Percentiles rank a stretch among this genome's conserved stretches.
Conservation (phyloP, 1,284 basidiomycete species). For the Athelia sp. region DNA sequence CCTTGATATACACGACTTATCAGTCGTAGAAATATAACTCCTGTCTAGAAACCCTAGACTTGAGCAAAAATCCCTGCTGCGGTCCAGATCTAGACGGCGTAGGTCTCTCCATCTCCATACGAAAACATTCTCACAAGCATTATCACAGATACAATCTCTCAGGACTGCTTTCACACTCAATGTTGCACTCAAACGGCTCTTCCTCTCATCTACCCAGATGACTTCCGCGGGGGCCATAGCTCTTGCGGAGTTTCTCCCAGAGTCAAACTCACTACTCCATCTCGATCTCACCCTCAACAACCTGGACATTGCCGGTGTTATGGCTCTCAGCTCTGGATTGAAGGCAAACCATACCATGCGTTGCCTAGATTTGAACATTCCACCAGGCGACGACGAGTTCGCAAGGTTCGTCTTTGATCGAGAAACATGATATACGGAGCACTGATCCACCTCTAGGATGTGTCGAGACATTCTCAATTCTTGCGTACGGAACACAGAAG, state of each 20-base stretch:
- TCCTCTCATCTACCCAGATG: conserved; percentile 82
- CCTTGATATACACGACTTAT: not conserved
- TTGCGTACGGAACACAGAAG: conserved; percentile 90
- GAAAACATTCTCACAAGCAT: not conserved
- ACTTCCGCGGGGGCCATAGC: conserved; percentile 88
- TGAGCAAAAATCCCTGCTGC: conserved; percentile 91
- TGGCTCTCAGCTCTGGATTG: conserved; percentile 85
- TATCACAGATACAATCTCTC: conserved; percentile 79
- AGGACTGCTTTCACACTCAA: conserved; percentile 93
- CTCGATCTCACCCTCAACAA: conserved; percentile 82
- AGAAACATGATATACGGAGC: not conserved
- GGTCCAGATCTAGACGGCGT: conserved; percentile 86
- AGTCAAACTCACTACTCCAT: conserved; percentile 83
- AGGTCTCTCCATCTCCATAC: conserved; percentile 21
- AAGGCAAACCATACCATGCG: conserved; percentile 82
- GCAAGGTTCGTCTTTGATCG: conserved; percentile 52
- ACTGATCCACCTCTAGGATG: conserved; percentile 36
- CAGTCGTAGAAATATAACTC: conserved; percentile 85
- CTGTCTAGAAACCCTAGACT: conserved; percentile 88
- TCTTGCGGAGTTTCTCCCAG: conserved; percentile 93
- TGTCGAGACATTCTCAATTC: conserved; percentile 75
- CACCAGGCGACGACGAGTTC: conserved; percentile 83
- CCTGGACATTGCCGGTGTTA: conserved; percentile 86
- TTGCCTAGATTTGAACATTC: conserved; percentile 92
- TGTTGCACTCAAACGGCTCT: conserved; percentile 87